Percentiles rank a stretch among this genome's conserved stretches.
phyloP scores from a whole-genome alignment of 2,329 filamentous ascomycete species.

The Dactylonectria estremocensis region DNA sequence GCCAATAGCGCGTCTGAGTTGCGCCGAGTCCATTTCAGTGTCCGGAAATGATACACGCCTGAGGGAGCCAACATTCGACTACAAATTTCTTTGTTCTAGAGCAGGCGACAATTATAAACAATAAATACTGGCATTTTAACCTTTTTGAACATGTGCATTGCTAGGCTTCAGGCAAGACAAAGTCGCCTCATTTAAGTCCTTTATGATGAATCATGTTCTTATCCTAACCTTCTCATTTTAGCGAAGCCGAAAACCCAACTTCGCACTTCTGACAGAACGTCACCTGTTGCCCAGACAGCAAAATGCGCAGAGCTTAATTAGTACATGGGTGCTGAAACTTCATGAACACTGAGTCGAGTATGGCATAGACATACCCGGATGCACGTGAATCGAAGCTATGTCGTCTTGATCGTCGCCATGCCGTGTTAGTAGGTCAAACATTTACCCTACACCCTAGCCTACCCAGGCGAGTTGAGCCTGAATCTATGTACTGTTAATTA shows the following conservation, averaged over 20 bases:
- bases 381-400: not conserved
- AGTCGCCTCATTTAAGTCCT: no score
- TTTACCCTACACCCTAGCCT: not conserved
- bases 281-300: no score
- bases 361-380: no score
- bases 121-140: no score
- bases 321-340: no score
- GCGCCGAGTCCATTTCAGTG: not conserved
- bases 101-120: not conserved
- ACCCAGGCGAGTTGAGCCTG: not conserved
- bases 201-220: no score
- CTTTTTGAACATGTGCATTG: no score
- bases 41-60: slow-evolving; percentile 14
- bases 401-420: not conserved
- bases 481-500: not conserved
- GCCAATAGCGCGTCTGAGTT: slow-evolving; percentile 19
- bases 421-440: not conserved
- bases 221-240: no score
- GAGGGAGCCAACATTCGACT: not conserved
- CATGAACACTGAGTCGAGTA: no score
- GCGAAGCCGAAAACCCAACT: no score
- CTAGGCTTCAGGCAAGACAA: not conserved
- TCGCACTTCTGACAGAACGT: no score
- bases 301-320: no score
- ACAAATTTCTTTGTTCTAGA: not conserved